Conservation (phyloP, 495 filamentous ascomycete species). For the Halenospora varia region DNA sequence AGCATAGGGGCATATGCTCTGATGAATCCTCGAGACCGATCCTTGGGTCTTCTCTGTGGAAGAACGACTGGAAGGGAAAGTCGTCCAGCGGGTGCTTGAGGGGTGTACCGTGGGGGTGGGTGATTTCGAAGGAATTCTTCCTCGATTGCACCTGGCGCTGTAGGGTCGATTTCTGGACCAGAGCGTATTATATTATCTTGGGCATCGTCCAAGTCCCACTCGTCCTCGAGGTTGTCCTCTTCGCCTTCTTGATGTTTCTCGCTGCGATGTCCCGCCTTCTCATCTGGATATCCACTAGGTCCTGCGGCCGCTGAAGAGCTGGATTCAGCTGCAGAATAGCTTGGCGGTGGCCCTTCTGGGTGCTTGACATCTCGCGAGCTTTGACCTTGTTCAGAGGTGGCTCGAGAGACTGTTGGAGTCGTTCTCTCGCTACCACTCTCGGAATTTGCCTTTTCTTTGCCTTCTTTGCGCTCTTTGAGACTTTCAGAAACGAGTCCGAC, state of each 20-base stretch:
- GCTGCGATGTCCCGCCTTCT: too few relatives aligned
- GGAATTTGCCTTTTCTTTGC: conserved; percentile 30
- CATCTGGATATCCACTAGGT: too few relatives aligned
- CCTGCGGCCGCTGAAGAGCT: too few relatives aligned
- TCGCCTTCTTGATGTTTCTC: conserved; percentile 15
- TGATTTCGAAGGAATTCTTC: conserved; percentile 18
- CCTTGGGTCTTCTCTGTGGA: conserved; percentile 44
- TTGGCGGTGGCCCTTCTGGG: too few relatives aligned
- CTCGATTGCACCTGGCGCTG: conserved; percentile 57
- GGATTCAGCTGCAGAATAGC: too few relatives aligned
- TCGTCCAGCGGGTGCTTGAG: conserved; percentile 5
- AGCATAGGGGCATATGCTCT: conserved; percentile 50
- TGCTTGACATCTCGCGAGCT: too few relatives aligned
- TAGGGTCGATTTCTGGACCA: conserved; percentile 66
- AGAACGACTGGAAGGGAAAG: conserved; percentile 43
- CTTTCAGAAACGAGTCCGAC: background rate
- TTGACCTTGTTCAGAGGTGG: background rate
- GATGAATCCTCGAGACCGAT: conserved; percentile 40
- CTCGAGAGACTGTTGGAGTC: background rate
- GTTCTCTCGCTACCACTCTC: conserved; percentile 30
- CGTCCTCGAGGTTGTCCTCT: conserved; percentile 22
- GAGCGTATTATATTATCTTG: conserved; percentile 42
- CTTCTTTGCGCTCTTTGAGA: background rate
- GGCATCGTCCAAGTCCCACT: conserved; percentile 50
- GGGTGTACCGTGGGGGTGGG: conserved; percentile 23